These are phyloP conservation scores for Exophiala phaeomuriformis DNA, from an alignment of 2,329 filamentous ascomycete genomes.

Conservation along the genomic window DNA sequence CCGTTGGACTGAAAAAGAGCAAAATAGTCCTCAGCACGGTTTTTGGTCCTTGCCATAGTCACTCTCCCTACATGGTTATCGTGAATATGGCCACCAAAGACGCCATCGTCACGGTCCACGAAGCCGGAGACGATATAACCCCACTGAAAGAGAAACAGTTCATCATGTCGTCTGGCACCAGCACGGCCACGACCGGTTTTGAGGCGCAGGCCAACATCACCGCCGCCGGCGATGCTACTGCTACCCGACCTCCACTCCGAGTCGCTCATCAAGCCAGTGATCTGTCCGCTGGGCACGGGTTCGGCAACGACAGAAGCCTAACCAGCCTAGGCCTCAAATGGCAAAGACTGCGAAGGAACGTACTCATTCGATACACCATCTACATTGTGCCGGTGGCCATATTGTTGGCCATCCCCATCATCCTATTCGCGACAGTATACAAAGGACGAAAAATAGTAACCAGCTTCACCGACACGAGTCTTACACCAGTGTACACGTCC, in stretches of 20 bases:
- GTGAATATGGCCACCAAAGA: constrained; percentile 11
- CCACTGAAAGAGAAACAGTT: constrained; percentile 3
- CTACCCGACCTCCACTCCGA: background rate
- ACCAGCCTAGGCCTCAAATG: constrained; percentile 11
- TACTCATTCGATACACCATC: constrained; percentile 17
- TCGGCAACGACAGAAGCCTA: constrained; percentile 2
- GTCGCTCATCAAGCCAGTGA: background rate
- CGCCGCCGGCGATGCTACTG: background rate
- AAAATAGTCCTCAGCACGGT: no score
- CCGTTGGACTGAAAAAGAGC: no score
- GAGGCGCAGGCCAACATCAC: background rate
- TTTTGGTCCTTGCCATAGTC: no score
- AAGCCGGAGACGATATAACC: background rate
- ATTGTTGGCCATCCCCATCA: constrained; percentile 16
- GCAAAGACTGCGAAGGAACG: constrained; percentile 11
- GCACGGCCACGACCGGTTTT: background rate
- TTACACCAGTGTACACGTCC: constrained; percentile 7
- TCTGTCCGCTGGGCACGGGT: background rate
- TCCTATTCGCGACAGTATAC: constrained; percentile 23
- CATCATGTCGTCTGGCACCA: background rate
- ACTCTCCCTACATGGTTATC: background rate
- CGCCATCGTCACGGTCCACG: constrained; percentile 9
- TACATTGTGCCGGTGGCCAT: constrained; percentile 21
- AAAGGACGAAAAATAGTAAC: constrained; percentile 22
- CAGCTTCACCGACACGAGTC: background rate